These are phyloP conservation scores for Hansfordia pulvinata DNA, from an alignment of 2,329 filamentous ascomycete species.

Conservation along the genomic window DNA sequence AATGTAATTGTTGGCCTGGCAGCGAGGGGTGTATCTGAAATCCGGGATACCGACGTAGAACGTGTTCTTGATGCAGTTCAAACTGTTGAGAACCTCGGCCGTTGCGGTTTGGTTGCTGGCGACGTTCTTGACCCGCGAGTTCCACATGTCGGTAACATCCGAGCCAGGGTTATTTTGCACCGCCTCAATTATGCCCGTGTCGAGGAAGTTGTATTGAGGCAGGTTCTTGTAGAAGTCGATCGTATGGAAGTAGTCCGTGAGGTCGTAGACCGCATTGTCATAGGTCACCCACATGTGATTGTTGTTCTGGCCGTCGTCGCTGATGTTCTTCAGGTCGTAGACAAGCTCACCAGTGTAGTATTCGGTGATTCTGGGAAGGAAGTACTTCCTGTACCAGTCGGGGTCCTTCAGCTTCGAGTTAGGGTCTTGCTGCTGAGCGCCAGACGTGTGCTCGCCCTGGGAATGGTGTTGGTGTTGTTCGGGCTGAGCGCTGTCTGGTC, in stretches of 20 bases:
- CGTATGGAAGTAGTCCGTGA: conserved; percentile 86
- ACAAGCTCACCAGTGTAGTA: conserved; percentile 85
- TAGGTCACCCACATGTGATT: conserved; percentile 72
- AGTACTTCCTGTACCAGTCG: conserved; percentile 66
- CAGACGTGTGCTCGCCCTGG: conserved; percentile 58
- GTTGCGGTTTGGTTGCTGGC: conserved; percentile 36
- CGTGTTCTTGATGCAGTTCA: conserved; percentile 69
- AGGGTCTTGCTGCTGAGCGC: conserved; percentile 40
- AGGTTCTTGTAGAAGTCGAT: conserved; percentile 41
- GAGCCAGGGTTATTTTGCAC: conserved; percentile 65
- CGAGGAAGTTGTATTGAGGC: conserved; percentile 56
- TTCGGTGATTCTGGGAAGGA: conserved; percentile 67
- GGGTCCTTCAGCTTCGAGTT: conserved; percentile 43
- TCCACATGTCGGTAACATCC: conserved; percentile 59
- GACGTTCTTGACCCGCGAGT: conserved; percentile 32
- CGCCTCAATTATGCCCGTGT: conserved; percentile 49
- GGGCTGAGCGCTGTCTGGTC: conserved; percentile 40
- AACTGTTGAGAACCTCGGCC: conserved; percentile 44
- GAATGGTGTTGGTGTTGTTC: conserved; percentile 48
- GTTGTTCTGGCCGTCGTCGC: conserved; percentile 49
- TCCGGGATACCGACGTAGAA: conserved; percentile 78
- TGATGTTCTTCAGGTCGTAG: conserved; percentile 44
- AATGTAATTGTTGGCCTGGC: conserved; percentile 84
- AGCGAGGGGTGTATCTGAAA: conserved; percentile 64
- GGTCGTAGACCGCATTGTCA: conserved; percentile 65